Conservation (phyloP, 2,329 filamentous ascomycete genomes). For the Ampelomyces quisqualis region DNA sequence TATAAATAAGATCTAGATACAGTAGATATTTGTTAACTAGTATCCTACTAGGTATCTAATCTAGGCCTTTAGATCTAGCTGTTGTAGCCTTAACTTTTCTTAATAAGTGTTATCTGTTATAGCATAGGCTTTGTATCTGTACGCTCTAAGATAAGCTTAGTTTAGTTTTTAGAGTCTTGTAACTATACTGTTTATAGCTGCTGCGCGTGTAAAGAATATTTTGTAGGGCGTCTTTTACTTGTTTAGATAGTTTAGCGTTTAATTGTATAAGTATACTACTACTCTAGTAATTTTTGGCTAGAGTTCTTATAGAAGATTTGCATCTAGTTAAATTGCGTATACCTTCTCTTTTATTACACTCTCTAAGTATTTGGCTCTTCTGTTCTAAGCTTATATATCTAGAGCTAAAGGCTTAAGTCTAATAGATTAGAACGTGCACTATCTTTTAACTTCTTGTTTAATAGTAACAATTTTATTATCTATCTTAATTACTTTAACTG, state of each 20-base stretch:
- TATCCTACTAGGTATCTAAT: slow-evolving; percentile 11
- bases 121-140: slow-evolving; percentile 9
- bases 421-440: neutral
- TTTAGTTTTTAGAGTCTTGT: slow-evolving; percentile 2
- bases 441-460: slow-evolving; percentile 2
- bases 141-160: slow-evolving; percentile 6
- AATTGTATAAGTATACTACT: slow-evolving; percentile 11
- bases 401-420: slow-evolving; percentile 5
- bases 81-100: slow-evolving; percentile 3
- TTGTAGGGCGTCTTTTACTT: slow-evolving; percentile 7
- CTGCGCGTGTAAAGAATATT: slow-evolving; percentile 6
- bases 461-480: slow-evolving; percentile 3
- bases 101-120: slow-evolving; percentile 1
- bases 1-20: slow-evolving; percentile 6
- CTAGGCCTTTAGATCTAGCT: slow-evolving; percentile 6
- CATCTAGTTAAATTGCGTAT: slow-evolving; percentile 3
- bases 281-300: slow-evolving; percentile 6
- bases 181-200: neutral
- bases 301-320: slow-evolving; percentile 4
- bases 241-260: slow-evolving; percentile 8
- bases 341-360: slow-evolving; percentile 7
- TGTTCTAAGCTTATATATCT: slow-evolving; percentile 10
- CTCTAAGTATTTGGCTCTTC: slow-evolving; percentile 7
- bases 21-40: slow-evolving; percentile 5
- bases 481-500: slow-evolving; percentile 6